A percentile compares a stretch with the other conserved stretches of the same genome.
Evolutionary conservation across 495 filamentous ascomycete species (phyloP).

Genomic region (Astrothelium macrocarpum): DNA sequence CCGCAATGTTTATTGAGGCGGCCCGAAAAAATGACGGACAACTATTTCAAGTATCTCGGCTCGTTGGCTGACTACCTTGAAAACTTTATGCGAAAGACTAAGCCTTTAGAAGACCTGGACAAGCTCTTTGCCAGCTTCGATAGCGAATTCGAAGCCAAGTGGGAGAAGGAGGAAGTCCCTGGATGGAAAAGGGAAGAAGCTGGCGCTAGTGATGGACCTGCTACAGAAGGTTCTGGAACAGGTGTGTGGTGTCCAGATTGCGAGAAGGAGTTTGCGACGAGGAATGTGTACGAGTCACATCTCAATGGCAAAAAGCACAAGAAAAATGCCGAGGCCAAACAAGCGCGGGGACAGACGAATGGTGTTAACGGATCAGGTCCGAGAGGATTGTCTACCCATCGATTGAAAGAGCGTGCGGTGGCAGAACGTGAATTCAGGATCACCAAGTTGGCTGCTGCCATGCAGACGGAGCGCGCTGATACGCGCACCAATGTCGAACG

Average conservation of each 20-base stretch:
- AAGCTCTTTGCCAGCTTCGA: slow-evolving; percentile 67
- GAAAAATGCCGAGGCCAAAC: slow-evolving; percentile 57
- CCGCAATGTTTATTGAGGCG: slow-evolving; percentile 62
- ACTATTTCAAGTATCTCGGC: slow-evolving; percentile 84
- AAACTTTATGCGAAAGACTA: slow-evolving; percentile 67
- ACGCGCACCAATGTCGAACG: slow-evolving; percentile 90
- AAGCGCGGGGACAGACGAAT: slow-evolving; percentile 25
- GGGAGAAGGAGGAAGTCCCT: slow-evolving; percentile 65
- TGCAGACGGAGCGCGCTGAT: slow-evolving; percentile 70
- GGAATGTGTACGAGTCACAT: slow-evolving; percentile 87
- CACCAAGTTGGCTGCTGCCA: slow-evolving; percentile 60
- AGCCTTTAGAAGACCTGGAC: slow-evolving; percentile 73
- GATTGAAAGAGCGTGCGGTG: slow-evolving; percentile 80
- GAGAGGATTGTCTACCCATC: slow-evolving; percentile 30
- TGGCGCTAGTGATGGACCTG: slow-evolving; percentile 37
- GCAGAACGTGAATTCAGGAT: slow-evolving; percentile 82
- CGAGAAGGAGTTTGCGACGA: slow-evolving; percentile 88
- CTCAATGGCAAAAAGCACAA: slow-evolving; percentile 87
- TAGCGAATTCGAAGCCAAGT: slow-evolving; percentile 70
- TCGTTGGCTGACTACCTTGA: slow-evolving; percentile 74
- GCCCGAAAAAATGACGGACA: slow-evolving; percentile 74
- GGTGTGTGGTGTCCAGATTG: slow-evolving; percentile 83
- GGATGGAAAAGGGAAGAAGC: slow-evolving; percentile 62
- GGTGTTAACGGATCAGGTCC: slow-evolving; percentile 23
- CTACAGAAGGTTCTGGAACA: slow-evolving; percentile 49